Percentiles rank a stretch among this genome's conserved stretches.
phyloP scores from a whole-genome alignment of 306 rosid species.

The Vigna hirtella region DNA sequence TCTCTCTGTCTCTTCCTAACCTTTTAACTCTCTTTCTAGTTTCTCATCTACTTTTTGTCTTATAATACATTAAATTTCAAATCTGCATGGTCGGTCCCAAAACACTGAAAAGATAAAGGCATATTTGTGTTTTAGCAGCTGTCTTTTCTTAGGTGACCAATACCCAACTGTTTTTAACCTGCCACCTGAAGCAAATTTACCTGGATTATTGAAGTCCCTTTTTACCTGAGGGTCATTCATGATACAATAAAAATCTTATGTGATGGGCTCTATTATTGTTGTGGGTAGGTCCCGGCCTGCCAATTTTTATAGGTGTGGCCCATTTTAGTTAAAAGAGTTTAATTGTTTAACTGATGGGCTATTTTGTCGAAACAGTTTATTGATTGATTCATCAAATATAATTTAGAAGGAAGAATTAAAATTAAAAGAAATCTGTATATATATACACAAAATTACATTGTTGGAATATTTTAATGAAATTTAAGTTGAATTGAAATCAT shows the following conservation, averaged over 20 bases:
- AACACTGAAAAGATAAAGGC: conserved; percentile 23
- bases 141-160: conserved; percentile 18
- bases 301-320: not conserved
- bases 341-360: not conserved
- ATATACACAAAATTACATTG: too few relatives aligned
- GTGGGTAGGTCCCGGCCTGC: not conserved
- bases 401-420: not conserved
- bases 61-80: conserved; percentile 20
- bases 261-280: not conserved
- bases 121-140: conserved; percentile 18
- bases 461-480: not conserved
- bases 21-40: not conserved
- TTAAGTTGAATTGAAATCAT: not conserved
- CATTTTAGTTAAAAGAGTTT: too few relatives aligned
- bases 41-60: conserved; percentile 36
- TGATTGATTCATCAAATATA: not conserved
- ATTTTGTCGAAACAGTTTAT: not conserved
- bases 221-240: not conserved
- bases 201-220: not conserved
- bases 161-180: not conserved
- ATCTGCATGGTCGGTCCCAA: conserved; percentile 38
- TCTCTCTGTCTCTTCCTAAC: not conserved
- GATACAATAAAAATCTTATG: not conserved
- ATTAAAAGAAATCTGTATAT: not conserved
- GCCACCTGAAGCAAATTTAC: not conserved